phyloP scores from a whole-genome alignment of 805 yeast genomes.

The Danielia reshetovae region DNA sequence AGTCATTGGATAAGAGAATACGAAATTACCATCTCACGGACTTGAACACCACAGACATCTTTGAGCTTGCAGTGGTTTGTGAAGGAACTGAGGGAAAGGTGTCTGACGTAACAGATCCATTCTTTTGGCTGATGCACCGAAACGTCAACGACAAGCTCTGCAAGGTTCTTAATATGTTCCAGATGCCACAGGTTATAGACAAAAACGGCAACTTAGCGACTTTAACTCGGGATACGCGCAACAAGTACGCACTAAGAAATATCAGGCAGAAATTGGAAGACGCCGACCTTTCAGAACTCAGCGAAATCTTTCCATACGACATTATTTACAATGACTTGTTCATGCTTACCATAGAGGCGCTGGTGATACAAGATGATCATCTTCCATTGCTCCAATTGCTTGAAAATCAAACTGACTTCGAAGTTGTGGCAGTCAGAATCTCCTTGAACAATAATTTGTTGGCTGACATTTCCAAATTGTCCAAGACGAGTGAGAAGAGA shows the following conservation, averaged over 20 bases:
- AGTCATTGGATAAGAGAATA: conserved; percentile 6
- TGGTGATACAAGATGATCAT: conserved; percentile 23
- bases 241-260: background rate
- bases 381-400: conserved; percentile 18
- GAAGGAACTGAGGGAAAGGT: background rate
- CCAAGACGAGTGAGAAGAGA: background rate
- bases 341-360: conserved; percentile 29
- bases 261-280: background rate
- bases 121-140: conserved; percentile 1
- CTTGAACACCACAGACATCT: conserved; percentile 25
- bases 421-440: conserved; percentile 25
- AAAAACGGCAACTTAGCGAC: conserved; percentile 12
- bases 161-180: conserved; percentile 5
- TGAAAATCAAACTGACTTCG: conserved; percentile 20
- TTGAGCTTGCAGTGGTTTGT: conserved; percentile 22
- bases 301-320: conserved; percentile 26
- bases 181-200: conserved; percentile 1
- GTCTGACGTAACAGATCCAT: background rate
- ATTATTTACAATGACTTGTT: conserved; percentile 22
- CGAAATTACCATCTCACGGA: conserved; percentile 33
- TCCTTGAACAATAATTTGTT: conserved; percentile 3
- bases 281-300: background rate
- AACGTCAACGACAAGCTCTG: conserved; percentile 2
- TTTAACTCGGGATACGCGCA: conserved; percentile 2
- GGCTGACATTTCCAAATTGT: background rate